Conservation (phyloP, 176 grass and related monocot genomes). For the Neostapfia colusana region DNA sequence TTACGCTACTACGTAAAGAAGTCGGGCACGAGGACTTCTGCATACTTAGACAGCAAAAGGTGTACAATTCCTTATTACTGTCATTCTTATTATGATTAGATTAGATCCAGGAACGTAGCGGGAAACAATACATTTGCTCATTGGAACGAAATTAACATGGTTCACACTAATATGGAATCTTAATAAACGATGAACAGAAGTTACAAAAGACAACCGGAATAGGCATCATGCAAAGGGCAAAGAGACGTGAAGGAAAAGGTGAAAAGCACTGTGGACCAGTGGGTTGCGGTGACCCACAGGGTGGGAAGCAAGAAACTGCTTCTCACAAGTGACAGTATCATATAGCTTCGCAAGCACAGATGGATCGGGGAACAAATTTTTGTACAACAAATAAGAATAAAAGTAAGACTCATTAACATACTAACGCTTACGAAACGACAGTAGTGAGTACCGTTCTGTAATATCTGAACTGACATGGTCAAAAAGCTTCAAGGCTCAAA, state of each 20-base stretch:
- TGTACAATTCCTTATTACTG: not conserved
- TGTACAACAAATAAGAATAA: constrained; percentile 21
- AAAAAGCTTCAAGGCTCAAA: constrained; percentile 23
- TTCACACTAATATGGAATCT: constrained; percentile 18
- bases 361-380: constrained; percentile 32
- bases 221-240: constrained; percentile 54
- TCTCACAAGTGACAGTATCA: constrained; percentile 53
- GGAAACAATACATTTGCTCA: too few relatives aligned
- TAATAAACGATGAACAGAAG: constrained; percentile 15
- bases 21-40: constrained; percentile 12
- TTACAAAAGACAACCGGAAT: constrained; percentile 32
- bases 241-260: constrained; percentile 51
- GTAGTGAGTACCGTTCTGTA: constrained; percentile 14
- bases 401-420: not conserved
- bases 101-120: too few relatives aligned
- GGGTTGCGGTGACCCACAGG: constrained; percentile 30
- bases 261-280: constrained; percentile 48
- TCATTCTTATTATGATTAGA: constrained; percentile 15
- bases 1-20: constrained; percentile 5
- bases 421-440: constrained; percentile 36
- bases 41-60: constrained; percentile 13
- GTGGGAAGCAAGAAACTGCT: constrained; percentile 23
- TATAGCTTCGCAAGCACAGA: constrained; percentile 49
- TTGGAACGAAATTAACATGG: not conserved
- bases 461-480: constrained; percentile 34